phyloP scores from a whole-genome alignment of 768 basidiomycete genomes.

The Boletus fagicola region DNA sequence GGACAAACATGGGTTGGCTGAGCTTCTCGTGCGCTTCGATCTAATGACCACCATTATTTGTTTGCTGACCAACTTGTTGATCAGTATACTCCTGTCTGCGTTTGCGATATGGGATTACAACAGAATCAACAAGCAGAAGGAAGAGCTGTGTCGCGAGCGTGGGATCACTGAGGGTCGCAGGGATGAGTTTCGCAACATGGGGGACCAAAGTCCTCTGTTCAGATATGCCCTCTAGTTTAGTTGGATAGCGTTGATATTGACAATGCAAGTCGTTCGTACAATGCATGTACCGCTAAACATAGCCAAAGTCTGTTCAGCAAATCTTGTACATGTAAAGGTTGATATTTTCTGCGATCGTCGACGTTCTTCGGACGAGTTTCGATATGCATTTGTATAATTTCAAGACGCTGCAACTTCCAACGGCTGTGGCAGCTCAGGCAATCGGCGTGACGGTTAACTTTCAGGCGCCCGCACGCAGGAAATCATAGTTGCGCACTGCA shows the following conservation, averaged over 20 bases:
- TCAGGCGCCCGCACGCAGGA: slow-evolving; percentile 92
- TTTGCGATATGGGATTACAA: slow-evolving; percentile 50
- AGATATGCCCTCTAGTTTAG: slow-evolving; percentile 33
- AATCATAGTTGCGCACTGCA: slow-evolving; percentile 88
- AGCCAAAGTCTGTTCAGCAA: slow-evolving; percentile 19
- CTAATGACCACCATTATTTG: slow-evolving; percentile 11
- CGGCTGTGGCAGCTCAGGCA: slow-evolving; percentile 75
- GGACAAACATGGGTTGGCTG: slow-evolving; percentile 38
- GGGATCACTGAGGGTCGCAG: slow-evolving; percentile 41
- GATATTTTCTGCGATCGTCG: slow-evolving; percentile 6
- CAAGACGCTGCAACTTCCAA: slow-evolving; percentile 89
- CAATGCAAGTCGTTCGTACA: too few relatives aligned
- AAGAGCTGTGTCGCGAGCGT: slow-evolving; percentile 41
- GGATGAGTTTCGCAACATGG: slow-evolving; percentile 47
- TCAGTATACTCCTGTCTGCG: slow-evolving; percentile 41
- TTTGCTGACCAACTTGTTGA: slow-evolving; percentile 28
- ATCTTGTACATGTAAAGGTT: not conserved
- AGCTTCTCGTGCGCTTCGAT: slow-evolving; percentile 20
- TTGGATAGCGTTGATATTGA: not conserved
- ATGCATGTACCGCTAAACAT: slow-evolving; percentile 20
- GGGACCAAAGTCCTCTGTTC: slow-evolving; percentile 56
- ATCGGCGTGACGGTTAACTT: slow-evolving; percentile 95
- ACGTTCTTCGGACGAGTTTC: slow-evolving; percentile 20
- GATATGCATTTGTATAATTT: slow-evolving; percentile 95
- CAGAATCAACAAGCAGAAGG: slow-evolving; percentile 49